These are phyloP conservation scores for Aristolochia fimbriata DNA, from an alignment of 164 flowering plant species.

Conservation along the genomic window DNA sequence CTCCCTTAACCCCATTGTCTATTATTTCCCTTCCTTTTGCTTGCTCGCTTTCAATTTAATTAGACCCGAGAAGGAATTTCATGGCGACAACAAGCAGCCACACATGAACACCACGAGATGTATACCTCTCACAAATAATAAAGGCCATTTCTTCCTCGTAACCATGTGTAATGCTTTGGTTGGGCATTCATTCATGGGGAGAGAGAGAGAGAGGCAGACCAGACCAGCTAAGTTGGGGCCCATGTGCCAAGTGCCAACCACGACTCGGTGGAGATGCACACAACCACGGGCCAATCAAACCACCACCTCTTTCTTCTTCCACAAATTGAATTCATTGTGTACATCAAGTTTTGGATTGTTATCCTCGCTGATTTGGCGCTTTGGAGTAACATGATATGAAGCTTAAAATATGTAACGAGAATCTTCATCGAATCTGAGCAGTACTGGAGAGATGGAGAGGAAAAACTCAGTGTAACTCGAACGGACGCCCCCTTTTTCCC, in stretches of 20 bases:
- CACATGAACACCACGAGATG: background rate
- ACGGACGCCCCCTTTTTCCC: background rate
- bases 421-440: constrained; percentile 1
- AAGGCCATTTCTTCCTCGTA: background rate
- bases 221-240: too few relatives aligned
- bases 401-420: background rate
- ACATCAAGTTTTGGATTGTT: background rate
- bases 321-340: too few relatives aligned
- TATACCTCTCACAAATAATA: background rate
- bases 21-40: too few relatives aligned
- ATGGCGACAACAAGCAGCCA: background rate
- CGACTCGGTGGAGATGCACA: too few relatives aligned
- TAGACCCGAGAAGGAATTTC: background rate
- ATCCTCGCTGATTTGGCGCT: background rate
- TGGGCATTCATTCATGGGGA: background rate
- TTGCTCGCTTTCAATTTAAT: too few relatives aligned
- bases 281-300: background rate
- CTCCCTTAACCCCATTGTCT: background rate
- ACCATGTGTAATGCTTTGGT: background rate
- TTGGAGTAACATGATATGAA: background rate
- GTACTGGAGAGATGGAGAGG: background rate
- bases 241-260: background rate
- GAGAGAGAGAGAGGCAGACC: too few relatives aligned
- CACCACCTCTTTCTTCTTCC: background rate
- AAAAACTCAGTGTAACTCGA: too few relatives aligned